Percentiles rank a stretch among this genome's conserved stretches.
phyloP scores from a whole-genome alignment of 2,329 filamentous ascomycete species.

The Laburnicola sp. region DNA sequence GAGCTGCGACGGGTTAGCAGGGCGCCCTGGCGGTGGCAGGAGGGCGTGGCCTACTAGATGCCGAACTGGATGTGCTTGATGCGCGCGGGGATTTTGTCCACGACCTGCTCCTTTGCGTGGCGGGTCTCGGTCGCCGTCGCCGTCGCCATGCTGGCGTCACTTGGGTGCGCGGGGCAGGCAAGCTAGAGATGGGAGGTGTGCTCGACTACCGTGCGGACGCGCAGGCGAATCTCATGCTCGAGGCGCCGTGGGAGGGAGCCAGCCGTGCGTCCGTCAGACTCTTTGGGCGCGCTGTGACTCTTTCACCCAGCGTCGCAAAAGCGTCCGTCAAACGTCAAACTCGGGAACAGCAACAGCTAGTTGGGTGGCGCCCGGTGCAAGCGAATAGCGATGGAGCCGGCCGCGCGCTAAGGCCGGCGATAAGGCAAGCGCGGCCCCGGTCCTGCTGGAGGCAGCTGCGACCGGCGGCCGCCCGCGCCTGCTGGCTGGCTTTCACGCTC shows the following conservation, averaged over 20 bases:
- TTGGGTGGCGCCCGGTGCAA: no score
- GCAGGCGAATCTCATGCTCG: neutral
- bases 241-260: neutral
- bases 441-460: slow-evolving; percentile 18
- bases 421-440: slow-evolving; percentile 12
- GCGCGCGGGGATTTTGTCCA: slow-evolving; percentile 84
- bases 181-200: neutral
- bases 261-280: no score
- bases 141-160: slow-evolving; percentile 9
- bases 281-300: no score
- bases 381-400: neutral
- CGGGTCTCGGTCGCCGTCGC: slow-evolving; percentile 12
- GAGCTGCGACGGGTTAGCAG: slow-evolving; percentile 59
- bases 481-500: neutral
- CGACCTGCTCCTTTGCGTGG: slow-evolving; percentile 79
- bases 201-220: neutral
- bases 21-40: neutral
- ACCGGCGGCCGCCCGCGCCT: slow-evolving; percentile 10
- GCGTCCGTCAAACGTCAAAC: no score
- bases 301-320: neutral
- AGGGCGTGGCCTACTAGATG: slow-evolving; percentile 64
- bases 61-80: slow-evolving; percentile 95
- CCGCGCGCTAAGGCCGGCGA: slow-evolving; percentile 3
- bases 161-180: neutral
- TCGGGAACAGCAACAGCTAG: no score